Evolutionary conservation across 2,329 filamentous ascomycete genomes (phyloP), one percentile per base, ranked within the genome.

Genomic region (Colletotrichum costaricense): DNA sequence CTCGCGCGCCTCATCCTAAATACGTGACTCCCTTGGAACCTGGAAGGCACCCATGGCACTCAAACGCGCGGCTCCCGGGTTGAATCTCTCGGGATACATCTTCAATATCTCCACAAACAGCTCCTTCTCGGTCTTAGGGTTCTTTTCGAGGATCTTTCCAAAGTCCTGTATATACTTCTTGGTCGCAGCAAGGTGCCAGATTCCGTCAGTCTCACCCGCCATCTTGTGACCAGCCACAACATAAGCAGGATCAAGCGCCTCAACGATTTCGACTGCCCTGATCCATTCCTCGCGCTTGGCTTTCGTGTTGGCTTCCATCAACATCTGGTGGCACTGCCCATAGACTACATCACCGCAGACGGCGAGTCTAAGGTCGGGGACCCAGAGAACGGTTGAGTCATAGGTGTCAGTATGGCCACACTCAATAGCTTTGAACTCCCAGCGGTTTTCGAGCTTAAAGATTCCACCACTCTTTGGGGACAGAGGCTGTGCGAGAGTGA

Each of bases 271-370:
- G 1, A 84, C 72, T 3, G 79, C 77, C 0, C 68, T 42, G 5
- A 84, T 77, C 82, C 83, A 85, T 14, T 78, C 76, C 9, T 76
- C 67, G 1, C 82, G 75, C 66, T 79, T 78, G 1, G 76, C 76
- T 3, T 76, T 68, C 1, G 81, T 84, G 55, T 79, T 80, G 0
- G 79, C 78, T 63, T 84, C 82, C 4, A 74, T 77, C 1, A 84
- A 76, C 73, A 79, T 80, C 74, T 82, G 81, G 58, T 83, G 80
- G 5, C 79, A 77, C 26, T 82, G 76, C 0, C 81, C 81, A 66
- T 85, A 84, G 1, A 84, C 81, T 26, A 81, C 79, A 70, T 85
- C 84, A 1, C 84, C 83, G 0, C 78, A 78, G 2, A 82, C 81
- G 0, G 79, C 83, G 5, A 85, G 78, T 4, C 69, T 72, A 1